phyloP scores from a whole-genome alignment of 2,329 filamentous ascomycete species.

The Pestalotiopsis sp. region DNA sequence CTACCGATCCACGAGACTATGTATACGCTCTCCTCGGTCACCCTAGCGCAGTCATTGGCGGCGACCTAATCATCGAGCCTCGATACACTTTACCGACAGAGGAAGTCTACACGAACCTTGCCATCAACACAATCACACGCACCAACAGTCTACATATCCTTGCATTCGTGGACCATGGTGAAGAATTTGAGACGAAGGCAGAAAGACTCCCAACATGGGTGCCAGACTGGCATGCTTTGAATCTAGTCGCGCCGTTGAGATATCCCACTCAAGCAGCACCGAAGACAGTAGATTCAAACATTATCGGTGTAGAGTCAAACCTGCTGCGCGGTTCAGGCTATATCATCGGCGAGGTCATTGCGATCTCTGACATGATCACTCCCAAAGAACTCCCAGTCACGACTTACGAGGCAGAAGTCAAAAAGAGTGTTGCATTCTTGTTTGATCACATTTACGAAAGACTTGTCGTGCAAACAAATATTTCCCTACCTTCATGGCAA shows the following conservation, averaged over 20 bases:
- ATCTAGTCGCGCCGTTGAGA: constrained; percentile 7
- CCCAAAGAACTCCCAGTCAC: constrained; percentile 7
- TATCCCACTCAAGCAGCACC: constrained; percentile 7
- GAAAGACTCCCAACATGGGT: constrained; percentile 1
- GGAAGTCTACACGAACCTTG: constrained; percentile 7
- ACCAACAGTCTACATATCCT: constrained; percentile 5
- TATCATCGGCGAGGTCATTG: not conserved
- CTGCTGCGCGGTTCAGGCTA: not conserved
- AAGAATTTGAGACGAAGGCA: not conserved
- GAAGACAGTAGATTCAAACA: not conserved
- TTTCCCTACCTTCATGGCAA: not conserved
- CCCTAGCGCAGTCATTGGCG: constrained; percentile 2
- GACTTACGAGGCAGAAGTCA: constrained; percentile 1
- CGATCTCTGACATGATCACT: constrained; percentile 7
- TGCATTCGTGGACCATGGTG: constrained; percentile 11
- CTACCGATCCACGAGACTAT: constrained; percentile 11
- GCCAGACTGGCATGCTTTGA: constrained; percentile 6
- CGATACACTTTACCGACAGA: not conserved
- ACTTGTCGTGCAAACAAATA: not conserved
- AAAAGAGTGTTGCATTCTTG: constrained; percentile 1
- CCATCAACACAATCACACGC: not conserved
- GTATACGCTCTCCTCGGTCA: constrained; percentile 11
- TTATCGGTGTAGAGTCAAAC: not conserved
- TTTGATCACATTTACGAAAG: constrained; percentile 3
- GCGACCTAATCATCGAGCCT: constrained; percentile 8